Conservation (phyloP, 2,329 filamentous ascomycete species). For the Annulohypoxylon truncatum region DNA sequence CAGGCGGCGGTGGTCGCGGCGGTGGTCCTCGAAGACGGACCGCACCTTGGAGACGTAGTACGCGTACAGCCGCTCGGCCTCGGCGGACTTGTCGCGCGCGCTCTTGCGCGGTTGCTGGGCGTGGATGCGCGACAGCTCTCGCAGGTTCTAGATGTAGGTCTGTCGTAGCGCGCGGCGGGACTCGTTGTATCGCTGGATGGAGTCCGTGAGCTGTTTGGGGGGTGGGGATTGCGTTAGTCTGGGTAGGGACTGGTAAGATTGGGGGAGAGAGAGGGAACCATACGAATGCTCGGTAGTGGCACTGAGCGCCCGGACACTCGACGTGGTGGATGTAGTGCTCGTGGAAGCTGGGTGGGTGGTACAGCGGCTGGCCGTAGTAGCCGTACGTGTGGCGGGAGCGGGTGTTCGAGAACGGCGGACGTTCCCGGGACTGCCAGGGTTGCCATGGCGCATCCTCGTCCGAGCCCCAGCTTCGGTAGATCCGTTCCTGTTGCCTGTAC, state of each 20-base stretch:
- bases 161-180: constrained; percentile 35
- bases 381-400: constrained; percentile 13
- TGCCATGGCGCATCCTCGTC: constrained; percentile 25
- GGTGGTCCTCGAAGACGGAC: constrained; percentile 32
- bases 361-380: constrained; percentile 24
- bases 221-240: no score
- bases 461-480: constrained; percentile 2
- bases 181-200: constrained; percentile 41
- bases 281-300: constrained; percentile 45
- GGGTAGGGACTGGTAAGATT: no score
- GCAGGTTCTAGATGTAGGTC: constrained; percentile 45
- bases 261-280: constrained; percentile 9
- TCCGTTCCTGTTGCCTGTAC: constrained; percentile 13
- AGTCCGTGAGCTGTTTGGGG: constrained; percentile 39
- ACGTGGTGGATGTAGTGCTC: constrained; percentile 30
- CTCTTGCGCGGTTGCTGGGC: constrained; percentile 20
- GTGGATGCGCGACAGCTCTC: constrained; percentile 39
- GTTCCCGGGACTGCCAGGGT: background rate
- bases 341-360: constrained; percentile 24
- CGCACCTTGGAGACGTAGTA: constrained; percentile 37
- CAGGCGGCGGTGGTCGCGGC: constrained; percentile 25
- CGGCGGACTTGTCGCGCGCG: constrained; percentile 5
- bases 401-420: constrained; percentile 7
- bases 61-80: constrained; percentile 25
- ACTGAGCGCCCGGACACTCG: constrained; percentile 40